phyloP scores from a whole-genome alignment of 805 yeast species.

The Hanseniaspora lindneri region DNA sequence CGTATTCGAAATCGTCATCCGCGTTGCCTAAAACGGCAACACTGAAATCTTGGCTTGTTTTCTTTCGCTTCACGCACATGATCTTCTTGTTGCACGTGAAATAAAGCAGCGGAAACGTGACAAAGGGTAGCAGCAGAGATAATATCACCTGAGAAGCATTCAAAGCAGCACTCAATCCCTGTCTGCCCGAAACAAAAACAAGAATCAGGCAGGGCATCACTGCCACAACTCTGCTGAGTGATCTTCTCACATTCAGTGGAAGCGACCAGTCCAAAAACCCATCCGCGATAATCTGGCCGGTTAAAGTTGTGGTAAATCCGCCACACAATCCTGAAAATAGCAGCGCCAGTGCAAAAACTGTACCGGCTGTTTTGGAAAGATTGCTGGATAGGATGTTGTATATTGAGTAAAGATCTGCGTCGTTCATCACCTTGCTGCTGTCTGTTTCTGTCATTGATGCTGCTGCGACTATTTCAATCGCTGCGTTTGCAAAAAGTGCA shows the following conservation, averaged over 20 bases:
- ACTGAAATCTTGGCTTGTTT: too few relatives aligned
- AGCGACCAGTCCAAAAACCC: slow-evolving; percentile 75
- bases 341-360: slow-evolving; percentile 72
- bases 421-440: slow-evolving; percentile 40
- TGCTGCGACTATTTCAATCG: slow-evolving; percentile 86
- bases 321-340: slow-evolving; percentile 84
- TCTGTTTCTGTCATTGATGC: slow-evolving; percentile 44
- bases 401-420: slow-evolving; percentile 76
- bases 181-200: slow-evolving; percentile 64
- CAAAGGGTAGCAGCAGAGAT: slow-evolving; percentile 68
- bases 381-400: slow-evolving; percentile 50
- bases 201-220: slow-evolving; percentile 75
- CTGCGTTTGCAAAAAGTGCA: slow-evolving; percentile 80
- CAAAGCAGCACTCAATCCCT: slow-evolving; percentile 63
- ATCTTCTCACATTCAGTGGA: slow-evolving; percentile 68
- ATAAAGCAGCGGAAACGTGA: slow-evolving; percentile 74
- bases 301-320: slow-evolving; percentile 87
- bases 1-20: slow-evolving; percentile 19
- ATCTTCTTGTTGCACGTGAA: slow-evolving; percentile 61
- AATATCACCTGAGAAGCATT: slow-evolving; percentile 80
- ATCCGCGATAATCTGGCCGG: slow-evolving; percentile 91
- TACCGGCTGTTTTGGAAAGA: slow-evolving; percentile 68
- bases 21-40: neutral
- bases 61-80: slow-evolving; percentile 42
- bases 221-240: slow-evolving; percentile 73